phyloP scores from a whole-genome alignment of 2,329 filamentous ascomycete genomes.

The Nothophaeocryptopus gaeumannii region DNA sequence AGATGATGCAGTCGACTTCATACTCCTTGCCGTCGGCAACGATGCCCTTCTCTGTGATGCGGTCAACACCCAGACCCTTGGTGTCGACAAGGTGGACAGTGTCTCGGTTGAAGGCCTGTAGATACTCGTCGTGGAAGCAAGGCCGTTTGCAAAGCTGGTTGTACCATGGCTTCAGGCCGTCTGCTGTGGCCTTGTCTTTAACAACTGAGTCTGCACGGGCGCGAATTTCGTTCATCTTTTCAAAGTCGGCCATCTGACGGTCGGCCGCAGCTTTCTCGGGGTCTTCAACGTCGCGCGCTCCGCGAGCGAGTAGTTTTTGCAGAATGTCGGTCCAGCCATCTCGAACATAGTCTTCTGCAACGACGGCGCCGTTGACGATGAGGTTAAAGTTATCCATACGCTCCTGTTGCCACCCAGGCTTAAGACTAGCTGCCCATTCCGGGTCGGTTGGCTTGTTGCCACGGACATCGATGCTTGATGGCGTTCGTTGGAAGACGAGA shows the following conservation, averaged over 20 bases:
- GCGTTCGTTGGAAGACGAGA: constrained; percentile 45
- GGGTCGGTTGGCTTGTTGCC: constrained; percentile 42
- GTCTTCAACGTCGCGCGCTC: constrained; percentile 8
- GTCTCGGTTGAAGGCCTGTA: constrained; percentile 56
- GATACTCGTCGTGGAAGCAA: constrained; percentile 58
- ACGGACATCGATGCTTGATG: constrained; percentile 34
- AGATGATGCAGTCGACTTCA: constrained; percentile 48
- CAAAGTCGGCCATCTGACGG: constrained; percentile 23
- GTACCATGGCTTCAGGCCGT: constrained; percentile 58
- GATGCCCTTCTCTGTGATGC: constrained; percentile 48
- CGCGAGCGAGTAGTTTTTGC: constrained; percentile 20
- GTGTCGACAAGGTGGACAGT: constrained; percentile 62
- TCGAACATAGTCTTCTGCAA: constrained; percentile 28
- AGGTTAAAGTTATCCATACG: constrained; percentile 46
- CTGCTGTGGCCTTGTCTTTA: constrained; percentile 50
- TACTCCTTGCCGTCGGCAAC: constrained; percentile 50
- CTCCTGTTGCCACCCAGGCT: constrained; percentile 50
- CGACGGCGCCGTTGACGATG: constrained; percentile 21
- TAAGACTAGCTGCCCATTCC: constrained; percentile 33
- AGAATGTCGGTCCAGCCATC: constrained; percentile 26
- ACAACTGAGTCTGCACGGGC: constrained; percentile 50
- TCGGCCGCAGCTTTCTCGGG: constrained; percentile 20
- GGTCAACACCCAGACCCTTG: constrained; percentile 50
- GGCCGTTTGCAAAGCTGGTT: constrained; percentile 62
- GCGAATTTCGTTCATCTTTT: constrained; percentile 43